Evolutionary conservation across 176 grass and related monocot species (phyloP), one percentile per base, ranked within the genome.

Genomic region (Ananas comosus): DNA sequence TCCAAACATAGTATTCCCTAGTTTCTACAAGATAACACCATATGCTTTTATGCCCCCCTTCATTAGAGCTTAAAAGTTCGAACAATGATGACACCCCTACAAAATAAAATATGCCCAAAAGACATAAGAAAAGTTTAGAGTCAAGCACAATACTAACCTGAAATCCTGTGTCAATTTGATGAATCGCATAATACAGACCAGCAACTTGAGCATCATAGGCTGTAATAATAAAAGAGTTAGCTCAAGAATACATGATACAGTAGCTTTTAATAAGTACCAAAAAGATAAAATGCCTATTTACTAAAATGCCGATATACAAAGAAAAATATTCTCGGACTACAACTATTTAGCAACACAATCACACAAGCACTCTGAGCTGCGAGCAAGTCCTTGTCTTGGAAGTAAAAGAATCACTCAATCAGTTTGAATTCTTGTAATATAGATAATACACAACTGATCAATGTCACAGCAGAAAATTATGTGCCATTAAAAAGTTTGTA

Each of bases 201-300:
- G 89, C 93, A 87, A 97, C 84, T 87, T 88, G 47, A 73, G 93
- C 93, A 42, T 97, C 89, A 85, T 97, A 97, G 54, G 93, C 93
- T 97, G 81, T 49, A 89, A 85, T 71, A 11, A 77, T 80, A 81
- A 63, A 66, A 75, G 73, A 63, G 64, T 72, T 48, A 68, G 48
- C 66, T 65, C 13, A 69, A 61, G 47, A 65, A 48, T 53, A 33
- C 19, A 51, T 47, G 51, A 66, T 23, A 48, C 10, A 19, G 65
- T 33, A 66, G 66, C 64, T 16, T 10, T 58, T 48, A 53, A 47
- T 0, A 70, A 81, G 19, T 13, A 51, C 8, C n/a, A 14, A 4
- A 59, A 6, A 59, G 3, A 59, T 59, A 19, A 59, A 59, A 59
- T 16, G 14, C 13, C 7, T 7, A 42, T 42, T 42, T 42, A 42